Percentiles rank a stretch among this genome's conserved stretches.
These are phyloP conservation scores for baker's yeast (Saccharomyces cerevisiae) DNA, from an alignment of 805 yeast species.

Conservation along the genomic window DNA sequence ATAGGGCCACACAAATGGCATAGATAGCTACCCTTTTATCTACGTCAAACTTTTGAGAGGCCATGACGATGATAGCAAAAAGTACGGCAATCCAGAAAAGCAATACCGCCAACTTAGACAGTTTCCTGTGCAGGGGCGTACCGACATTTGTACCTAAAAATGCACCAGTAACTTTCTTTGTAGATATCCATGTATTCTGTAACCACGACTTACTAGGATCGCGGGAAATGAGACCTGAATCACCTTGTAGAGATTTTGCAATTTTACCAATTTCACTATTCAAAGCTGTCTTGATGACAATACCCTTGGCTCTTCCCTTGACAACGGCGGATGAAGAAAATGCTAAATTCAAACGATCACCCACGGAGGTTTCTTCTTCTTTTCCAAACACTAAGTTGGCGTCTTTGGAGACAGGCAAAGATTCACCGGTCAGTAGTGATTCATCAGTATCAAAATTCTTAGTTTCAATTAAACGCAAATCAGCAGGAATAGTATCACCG, in stretches of 20 bases:
- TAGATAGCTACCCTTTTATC: slow-evolving; percentile 75
- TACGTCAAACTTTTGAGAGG: slow-evolving; percentile 67
- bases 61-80: slow-evolving; percentile 82
- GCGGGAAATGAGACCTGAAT: slow-evolving; percentile 20
- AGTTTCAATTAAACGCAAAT: slow-evolving; percentile 66
- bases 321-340: slow-evolving; percentile 95
- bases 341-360: slow-evolving; percentile 69
- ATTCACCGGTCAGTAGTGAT: slow-evolving; percentile 90
- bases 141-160: slow-evolving; percentile 71
- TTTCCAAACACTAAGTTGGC: slow-evolving; percentile 34
- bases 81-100: slow-evolving; percentile 73
- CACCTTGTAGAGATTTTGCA: slow-evolving; percentile 63
- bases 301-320: slow-evolving; percentile 88
- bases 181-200: slow-evolving; percentile 33
- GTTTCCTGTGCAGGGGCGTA: slow-evolving; percentile 70
- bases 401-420: slow-evolving; percentile 69
- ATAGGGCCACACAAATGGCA: slow-evolving; percentile 92
- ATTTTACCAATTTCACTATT: slow-evolving; percentile 92
- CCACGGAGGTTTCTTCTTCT: slow-evolving; percentile 41
- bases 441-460: slow-evolving; percentile 84
- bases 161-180: slow-evolving; percentile 51
- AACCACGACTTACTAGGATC: slow-evolving; percentile 37
- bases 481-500: slow-evolving; percentile 97
- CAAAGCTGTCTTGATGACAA: slow-evolving; percentile 85
- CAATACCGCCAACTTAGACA: slow-evolving; percentile 67